These are phyloP conservation scores for Abelmoschus esculentus DNA, from an alignment of 345 rosid genomes.

Conservation along the genomic window DNA sequence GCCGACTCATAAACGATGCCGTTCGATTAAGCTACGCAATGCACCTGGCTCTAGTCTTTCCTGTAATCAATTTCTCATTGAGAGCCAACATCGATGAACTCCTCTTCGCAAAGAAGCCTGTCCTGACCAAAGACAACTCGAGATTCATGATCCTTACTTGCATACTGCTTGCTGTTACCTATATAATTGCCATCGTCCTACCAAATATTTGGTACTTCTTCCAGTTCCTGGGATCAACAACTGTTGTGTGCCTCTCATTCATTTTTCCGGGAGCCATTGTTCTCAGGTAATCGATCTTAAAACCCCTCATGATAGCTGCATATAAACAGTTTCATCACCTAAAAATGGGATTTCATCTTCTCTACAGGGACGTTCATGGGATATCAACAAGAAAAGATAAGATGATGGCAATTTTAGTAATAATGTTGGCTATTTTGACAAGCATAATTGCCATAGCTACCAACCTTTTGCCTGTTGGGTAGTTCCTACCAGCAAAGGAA, in stretches of 20 bases:
- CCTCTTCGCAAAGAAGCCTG: constrained; percentile 40
- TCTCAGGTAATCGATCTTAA: constrained; percentile 35
- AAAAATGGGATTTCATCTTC: not conserved
- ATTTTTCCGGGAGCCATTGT: constrained; percentile 80
- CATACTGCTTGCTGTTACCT: constrained; percentile 33
- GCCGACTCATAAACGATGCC: constrained; percentile 43
- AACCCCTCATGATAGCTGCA: not conserved
- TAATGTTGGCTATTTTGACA: constrained; percentile 31
- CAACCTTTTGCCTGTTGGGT: constrained; percentile 20
- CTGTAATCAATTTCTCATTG: constrained; percentile 70
- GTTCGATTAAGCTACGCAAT: constrained; percentile 72
- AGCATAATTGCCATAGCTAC: constrained; percentile 34
- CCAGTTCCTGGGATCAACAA: constrained; percentile 80
- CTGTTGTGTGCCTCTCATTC: constrained; percentile 75
- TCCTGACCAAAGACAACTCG: constrained; percentile 35
- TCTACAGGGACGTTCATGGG: constrained; percentile 36
- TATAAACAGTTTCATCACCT: not conserved
- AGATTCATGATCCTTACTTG: constrained; percentile 54
- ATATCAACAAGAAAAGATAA: constrained; percentile 33
- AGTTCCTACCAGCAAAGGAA: not conserved
- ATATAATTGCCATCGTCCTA: constrained; percentile 51
- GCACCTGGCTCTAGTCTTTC: constrained; percentile 81
- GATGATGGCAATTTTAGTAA: constrained; percentile 29
- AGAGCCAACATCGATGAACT: constrained; percentile 61
- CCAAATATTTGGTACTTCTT: constrained; percentile 81